Evolutionary conservation across 257 asterid species (phyloP).

Genomic region (Solanum piurae): DNA sequence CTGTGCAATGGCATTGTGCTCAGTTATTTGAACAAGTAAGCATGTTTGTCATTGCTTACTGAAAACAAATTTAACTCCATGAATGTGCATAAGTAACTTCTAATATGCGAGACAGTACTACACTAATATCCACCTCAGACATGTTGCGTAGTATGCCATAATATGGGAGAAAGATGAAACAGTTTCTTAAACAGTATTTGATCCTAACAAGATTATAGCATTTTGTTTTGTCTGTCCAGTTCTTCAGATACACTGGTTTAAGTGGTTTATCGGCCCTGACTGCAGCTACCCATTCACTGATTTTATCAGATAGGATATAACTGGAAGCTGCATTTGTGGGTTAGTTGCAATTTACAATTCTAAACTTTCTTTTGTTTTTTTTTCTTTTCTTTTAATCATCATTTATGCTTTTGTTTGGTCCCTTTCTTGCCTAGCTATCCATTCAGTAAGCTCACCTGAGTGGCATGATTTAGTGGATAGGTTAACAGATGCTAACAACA

Average conservation of each 20-base stretch:
- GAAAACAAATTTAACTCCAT: not conserved
- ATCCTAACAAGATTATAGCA: not conserved
- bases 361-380: not conserved
- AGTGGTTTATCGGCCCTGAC: not conserved
- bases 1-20: not conserved
- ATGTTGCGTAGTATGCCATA: not conserved
- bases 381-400: not conserved
- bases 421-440: not conserved
- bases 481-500: not conserved
- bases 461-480: not conserved
- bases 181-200: not conserved
- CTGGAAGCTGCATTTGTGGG: not conserved
- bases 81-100: not conserved
- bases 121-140: not conserved
- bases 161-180: not conserved
- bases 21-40: not conserved
- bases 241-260: not conserved
- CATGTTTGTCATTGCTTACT: not conserved
- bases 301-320: not conserved
- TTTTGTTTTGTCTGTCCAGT: not conserved
- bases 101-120: not conserved
- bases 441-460: not conserved
- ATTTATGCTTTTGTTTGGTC: not conserved
- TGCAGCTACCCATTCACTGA: not conserved
- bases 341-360: not conserved